A percentile compares a stretch with the other conserved stretches of the same genome.
Conservation (phyloP, 192 early-diverging fungal genomes). For the Coemansia sp. region DNA sequence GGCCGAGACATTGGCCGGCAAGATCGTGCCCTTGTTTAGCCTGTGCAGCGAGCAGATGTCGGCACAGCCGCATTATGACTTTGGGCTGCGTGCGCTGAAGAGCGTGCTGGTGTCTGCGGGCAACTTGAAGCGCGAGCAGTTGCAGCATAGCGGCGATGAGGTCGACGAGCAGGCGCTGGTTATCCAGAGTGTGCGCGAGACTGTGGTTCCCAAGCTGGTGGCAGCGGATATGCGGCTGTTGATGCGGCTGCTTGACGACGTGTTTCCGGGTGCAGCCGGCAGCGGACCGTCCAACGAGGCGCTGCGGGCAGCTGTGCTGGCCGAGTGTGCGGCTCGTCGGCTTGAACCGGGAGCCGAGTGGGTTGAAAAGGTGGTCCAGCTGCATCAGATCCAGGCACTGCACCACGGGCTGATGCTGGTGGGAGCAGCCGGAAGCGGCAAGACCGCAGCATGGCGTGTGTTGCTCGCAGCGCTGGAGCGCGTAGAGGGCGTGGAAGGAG, state of each 20-base stretch:
- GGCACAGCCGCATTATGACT: conserved; percentile 97
- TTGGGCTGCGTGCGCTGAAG: conserved; percentile 97
- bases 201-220: conserved; percentile 97
- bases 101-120: conserved; percentile 99
- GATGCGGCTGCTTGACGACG: conserved; percentile 81
- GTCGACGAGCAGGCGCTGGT: conserved; percentile 86
- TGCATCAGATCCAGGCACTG: conserved; percentile 97
- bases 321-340: conserved; percentile 71
- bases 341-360: conserved; percentile 76
- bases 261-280: conserved; percentile 91
- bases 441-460: conserved; percentile 91
- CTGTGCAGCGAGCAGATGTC: conserved; percentile 93
- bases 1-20: conserved; percentile 89
- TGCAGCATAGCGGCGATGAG: conserved; percentile 51
- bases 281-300: conserved; percentile 70
- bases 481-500: conserved; percentile 86
- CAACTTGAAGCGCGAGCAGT: conserved; percentile 88
- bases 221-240: conserved; percentile 90
- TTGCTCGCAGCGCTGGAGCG: conserved; percentile 85
- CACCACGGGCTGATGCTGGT: conserved; percentile 99
- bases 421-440: conserved; percentile 95
- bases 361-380: conserved; percentile 96
- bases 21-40: conserved; percentile 97
- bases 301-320: conserved; percentile 70
- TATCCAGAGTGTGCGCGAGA: conserved; percentile 96